Conservation (phyloP, 2,329 filamentous ascomycete genomes). For the Alternaria conjuncta region DNA sequence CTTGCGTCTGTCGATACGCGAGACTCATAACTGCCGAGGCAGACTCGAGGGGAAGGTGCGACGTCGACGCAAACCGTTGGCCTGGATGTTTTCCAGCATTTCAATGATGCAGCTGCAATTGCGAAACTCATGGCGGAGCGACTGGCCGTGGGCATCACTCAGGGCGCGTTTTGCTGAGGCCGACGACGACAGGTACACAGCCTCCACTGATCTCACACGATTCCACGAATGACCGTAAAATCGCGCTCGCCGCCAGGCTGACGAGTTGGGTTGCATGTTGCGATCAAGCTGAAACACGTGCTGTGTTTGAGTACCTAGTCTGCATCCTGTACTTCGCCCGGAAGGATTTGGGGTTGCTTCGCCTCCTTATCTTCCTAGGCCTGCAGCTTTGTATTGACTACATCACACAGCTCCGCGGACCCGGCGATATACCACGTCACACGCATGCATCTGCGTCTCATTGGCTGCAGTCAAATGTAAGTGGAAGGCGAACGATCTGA, state of each 20-base stretch:
- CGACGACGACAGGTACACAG: neutral
- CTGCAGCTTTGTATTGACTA: neutral
- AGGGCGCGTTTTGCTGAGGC: neutral
- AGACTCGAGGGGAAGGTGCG: neutral
- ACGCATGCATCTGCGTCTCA: neutral
- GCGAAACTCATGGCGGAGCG: neutral
- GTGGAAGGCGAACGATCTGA: neutral
- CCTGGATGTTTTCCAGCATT: rapidly evolving
- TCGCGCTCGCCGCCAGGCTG: neutral
- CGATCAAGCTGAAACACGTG: neutral
- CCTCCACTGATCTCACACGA: neutral
- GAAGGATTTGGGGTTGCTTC: neutral
- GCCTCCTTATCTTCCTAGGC: neutral
- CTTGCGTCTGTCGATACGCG: neutral
- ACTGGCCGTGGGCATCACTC: neutral
- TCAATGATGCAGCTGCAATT: neutral
- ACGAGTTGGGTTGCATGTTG: neutral
- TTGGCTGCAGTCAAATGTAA: neutral
- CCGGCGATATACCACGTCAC: neutral
- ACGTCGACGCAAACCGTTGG: neutral
- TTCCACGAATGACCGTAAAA: neutral
- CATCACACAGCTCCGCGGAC: neutral
- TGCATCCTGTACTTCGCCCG: neutral
- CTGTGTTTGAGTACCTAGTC: neutral
- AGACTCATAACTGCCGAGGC: neutral